Evolutionary conservation across 2,329 filamentous ascomycete species (phyloP).

Genomic region (Didymella segeticola): DNA sequence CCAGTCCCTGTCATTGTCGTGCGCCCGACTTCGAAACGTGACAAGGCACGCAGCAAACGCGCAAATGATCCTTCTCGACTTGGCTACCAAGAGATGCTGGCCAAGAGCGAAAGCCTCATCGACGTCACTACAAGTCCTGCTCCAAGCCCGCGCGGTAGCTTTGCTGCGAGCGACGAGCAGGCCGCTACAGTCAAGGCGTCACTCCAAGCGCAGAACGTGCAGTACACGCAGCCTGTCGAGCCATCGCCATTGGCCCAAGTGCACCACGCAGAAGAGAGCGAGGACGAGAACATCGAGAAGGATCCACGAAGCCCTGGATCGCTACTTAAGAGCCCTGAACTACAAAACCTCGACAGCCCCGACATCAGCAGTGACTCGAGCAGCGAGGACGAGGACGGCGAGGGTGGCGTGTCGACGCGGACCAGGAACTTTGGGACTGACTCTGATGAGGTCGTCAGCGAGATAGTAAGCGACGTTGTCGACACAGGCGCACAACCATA

Average conservation of each 20-base stretch:
- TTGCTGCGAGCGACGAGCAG: slow-evolving; percentile 48
- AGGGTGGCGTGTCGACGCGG: slow-evolving; percentile 17
- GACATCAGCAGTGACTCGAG: slow-evolving; percentile 45
- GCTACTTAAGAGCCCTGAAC: slow-evolving; percentile 51
- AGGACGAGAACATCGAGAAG: slow-evolving; percentile 27
- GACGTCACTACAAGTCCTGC: slow-evolving; percentile 47
- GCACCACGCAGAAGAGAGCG: slow-evolving; percentile 29
- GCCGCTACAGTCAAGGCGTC: slow-evolving; percentile 23
- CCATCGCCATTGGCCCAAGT: slow-evolving; percentile 43
- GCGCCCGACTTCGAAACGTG: slow-evolving; percentile 82
- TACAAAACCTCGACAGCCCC: slow-evolving; percentile 50
- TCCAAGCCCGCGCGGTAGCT: slow-evolving; percentile 52
- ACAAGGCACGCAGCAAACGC: slow-evolving; percentile 89
- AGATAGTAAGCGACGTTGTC: neutral
- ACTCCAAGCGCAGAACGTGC: slow-evolving; percentile 46
- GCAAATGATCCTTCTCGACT: slow-evolving; percentile 76
- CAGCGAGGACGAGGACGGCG: slow-evolving; percentile 34
- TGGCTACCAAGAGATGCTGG: slow-evolving; percentile 79
- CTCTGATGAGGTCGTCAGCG: slow-evolving; percentile 5
- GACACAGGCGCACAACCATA: neutral
- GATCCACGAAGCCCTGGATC: slow-evolving; percentile 41
- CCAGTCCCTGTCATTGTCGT: slow-evolving; percentile 94
- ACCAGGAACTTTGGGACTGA: slow-evolving; percentile 9
- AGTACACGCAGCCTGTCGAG: slow-evolving; percentile 55
- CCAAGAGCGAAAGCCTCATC: slow-evolving; percentile 66